Evolutionary conservation across 1,139 yeast species (phyloP).

Genomic region (Groenewaldozyma sp.): DNA sequence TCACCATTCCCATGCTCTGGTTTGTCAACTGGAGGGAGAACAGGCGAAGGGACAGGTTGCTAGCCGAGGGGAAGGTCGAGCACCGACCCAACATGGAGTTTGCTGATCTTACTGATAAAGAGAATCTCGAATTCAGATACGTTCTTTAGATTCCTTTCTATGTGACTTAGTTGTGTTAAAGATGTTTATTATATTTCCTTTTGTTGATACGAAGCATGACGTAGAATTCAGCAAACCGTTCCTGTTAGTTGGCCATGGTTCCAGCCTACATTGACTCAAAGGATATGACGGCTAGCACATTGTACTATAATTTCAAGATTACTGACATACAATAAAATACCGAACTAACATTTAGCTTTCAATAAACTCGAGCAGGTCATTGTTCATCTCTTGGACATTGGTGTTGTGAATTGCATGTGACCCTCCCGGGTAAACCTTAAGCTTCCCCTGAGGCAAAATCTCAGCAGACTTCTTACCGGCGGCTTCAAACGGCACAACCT

Average conservation of each 20-base stretch:
- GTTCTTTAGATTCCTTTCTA: no score
- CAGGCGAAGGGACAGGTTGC: conserved; percentile 17
- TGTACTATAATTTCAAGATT: no score
- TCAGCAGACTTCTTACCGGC: conserved; percentile 6
- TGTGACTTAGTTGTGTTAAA: no score
- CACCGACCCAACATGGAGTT: conserved; percentile 35
- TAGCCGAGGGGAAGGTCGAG: conserved; percentile 1
- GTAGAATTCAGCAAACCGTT: no score
- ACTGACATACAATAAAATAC: no score
- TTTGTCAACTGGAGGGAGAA: conserved; percentile 29
- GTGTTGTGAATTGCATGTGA: conserved; percentile 12
- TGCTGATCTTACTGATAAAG: conserved; percentile 54
- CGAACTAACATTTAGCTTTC: no score
- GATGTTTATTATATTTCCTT: no score
- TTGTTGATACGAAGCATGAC: no score
- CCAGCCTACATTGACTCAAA: no score
- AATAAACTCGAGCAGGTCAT: conserved; percentile 10
- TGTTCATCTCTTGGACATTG: conserved; percentile 8
- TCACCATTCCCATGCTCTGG: conserved; percentile 23
- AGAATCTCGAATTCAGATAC: conserved; percentile 54
- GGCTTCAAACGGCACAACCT: conserved; percentile 11
- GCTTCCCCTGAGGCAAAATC: conserved; percentile 7
- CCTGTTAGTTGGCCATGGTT: no score
- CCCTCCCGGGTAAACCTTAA: conserved; percentile 10
- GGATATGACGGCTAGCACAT: no score